Conservation (phyloP, 78 protist genomes). For the Dictyostelium brefeldianum region DNA sequence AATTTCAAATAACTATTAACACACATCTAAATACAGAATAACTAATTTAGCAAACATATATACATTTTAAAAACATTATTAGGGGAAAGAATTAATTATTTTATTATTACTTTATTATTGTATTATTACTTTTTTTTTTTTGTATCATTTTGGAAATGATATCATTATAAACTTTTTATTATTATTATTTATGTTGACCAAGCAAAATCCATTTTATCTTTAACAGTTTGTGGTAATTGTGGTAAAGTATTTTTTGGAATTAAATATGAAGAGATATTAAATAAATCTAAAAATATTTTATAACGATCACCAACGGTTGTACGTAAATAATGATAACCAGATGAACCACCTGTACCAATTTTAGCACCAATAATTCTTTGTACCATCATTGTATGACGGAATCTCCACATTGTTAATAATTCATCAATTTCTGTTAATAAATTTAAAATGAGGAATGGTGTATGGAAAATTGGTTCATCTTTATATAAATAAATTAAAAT, state of each 20-base stretch:
- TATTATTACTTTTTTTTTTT: background rate
- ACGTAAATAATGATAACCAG: conserved; percentile 90
- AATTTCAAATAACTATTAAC: too few species aligned
- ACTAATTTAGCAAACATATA: too few species aligned
- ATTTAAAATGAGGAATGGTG: conserved; percentile 61
- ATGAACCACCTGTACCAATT: conserved; percentile 90
- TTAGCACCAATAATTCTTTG: conserved; percentile 90
- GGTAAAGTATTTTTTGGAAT: conserved; percentile 84
- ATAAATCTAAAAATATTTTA: conserved; percentile 84
- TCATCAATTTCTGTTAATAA: conserved; percentile 85
- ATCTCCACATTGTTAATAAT: conserved; percentile 83
- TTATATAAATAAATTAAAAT: conserved; percentile 77
- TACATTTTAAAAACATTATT: background rate
- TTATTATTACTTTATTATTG: background rate
- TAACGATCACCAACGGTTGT: conserved; percentile 83
- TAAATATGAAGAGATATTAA: conserved; percentile 83
- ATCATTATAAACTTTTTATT: background rate
- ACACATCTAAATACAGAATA: too few species aligned
- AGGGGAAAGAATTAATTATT: background rate
- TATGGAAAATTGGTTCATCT: conserved; percentile 79
- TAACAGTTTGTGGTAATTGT: conserved; percentile 41
- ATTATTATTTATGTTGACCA: conserved; percentile 38
- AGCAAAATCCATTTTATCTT: conserved; percentile 64
- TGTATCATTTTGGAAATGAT: background rate
- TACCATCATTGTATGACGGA: conserved; percentile 88